Base-by-base conservation (phyloP, 768 basidiomycete genomes). In the Ramaria sp. region DNA sequence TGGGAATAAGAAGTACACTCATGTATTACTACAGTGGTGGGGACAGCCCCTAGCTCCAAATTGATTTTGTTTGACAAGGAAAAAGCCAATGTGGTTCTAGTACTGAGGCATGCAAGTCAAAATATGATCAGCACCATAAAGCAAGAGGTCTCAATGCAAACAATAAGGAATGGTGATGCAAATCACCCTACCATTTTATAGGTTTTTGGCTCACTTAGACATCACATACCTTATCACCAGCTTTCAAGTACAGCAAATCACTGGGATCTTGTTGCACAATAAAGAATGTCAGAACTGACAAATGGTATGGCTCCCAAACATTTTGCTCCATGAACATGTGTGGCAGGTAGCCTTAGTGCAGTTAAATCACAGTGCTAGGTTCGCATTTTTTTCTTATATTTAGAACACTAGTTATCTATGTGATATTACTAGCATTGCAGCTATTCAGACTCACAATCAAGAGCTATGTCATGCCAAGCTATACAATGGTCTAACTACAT, bases 291-390 rank as follows among this genome's bases (percentile, higher is more conserved):
- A 59, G 12, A 49, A 46, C 5, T 61, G 67, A 0, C 11, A 48
- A 0, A 34, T 69, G 37, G 46, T 20, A 5, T 52, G 65, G 1
- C 24, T 61, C 7, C 72, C 71, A 0, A 11, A 62, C 4, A 52
- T 70, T 17, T 70, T 71, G 9, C 54, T 73, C 10, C 71, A 72
- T 60, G 59, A 60, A 11, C 64, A 67, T 58, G 71, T 73, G 11
- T 62, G 65, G 42, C 60, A 66, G 48, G 53, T 63, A 51, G 59
- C 42, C 5, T 27, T 48, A 30, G 54, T 5, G 4, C 51, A 38
- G 22, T 31, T 34, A 20, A 19, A 20, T 57, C 1, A 33, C 4
- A 22, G 50, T 51, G 50, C 50, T 7, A 51, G 30, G 58, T 54
- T 17, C 33, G 9, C 53, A 68, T 66, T 12, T 58, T 67, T 48